These are phyloP conservation scores for Kodamaea fukazawae DNA, from an alignment of 805 yeast genomes.

Conservation along the genomic window DNA sequence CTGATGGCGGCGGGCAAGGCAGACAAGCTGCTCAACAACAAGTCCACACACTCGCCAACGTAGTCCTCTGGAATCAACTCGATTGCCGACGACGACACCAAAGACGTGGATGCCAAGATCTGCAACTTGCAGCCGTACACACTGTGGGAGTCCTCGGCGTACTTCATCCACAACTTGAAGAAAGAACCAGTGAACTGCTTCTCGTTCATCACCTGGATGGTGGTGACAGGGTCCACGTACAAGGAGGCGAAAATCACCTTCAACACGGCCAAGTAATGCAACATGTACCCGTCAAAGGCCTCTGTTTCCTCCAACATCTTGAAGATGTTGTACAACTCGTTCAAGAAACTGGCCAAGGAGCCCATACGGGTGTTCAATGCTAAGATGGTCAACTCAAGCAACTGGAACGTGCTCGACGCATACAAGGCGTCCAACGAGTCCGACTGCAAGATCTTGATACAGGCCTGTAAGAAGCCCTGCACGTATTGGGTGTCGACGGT, in stretches of 20 bases:
- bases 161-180: slow-evolving; percentile 48
- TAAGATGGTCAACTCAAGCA: slow-evolving; percentile 21
- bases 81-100: slow-evolving; percentile 32
- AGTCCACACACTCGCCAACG: slow-evolving; percentile 36
- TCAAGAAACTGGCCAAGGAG: slow-evolving; percentile 26
- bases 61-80: slow-evolving; percentile 32
- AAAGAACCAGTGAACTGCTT: slow-evolving; percentile 37
- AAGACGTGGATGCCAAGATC: slow-evolving; percentile 43
- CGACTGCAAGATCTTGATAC: slow-evolving; percentile 33
- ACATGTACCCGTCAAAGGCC: slow-evolving; percentile 45
- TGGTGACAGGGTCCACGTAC: slow-evolving; percentile 36
- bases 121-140: slow-evolving; percentile 57
- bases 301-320: slow-evolving; percentile 32
- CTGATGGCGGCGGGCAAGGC: slow-evolving; percentile 49
- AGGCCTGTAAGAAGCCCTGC: slow-evolving; percentile 35
- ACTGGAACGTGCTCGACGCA: slow-evolving; percentile 39
- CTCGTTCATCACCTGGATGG: slow-evolving; percentile 37
- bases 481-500: slow-evolving; percentile 40
- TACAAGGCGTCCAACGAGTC: slow-evolving; percentile 40
- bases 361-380: slow-evolving; percentile 25
- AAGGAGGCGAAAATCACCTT: slow-evolving; percentile 41
- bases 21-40: slow-evolving; percentile 41
- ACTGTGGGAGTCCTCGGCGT: slow-evolving; percentile 46
- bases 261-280: slow-evolving; percentile 41
- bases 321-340: slow-evolving; percentile 38